Conservation (phyloP, 805 yeast genomes). For the Diddensiella transvaalensis region DNA sequence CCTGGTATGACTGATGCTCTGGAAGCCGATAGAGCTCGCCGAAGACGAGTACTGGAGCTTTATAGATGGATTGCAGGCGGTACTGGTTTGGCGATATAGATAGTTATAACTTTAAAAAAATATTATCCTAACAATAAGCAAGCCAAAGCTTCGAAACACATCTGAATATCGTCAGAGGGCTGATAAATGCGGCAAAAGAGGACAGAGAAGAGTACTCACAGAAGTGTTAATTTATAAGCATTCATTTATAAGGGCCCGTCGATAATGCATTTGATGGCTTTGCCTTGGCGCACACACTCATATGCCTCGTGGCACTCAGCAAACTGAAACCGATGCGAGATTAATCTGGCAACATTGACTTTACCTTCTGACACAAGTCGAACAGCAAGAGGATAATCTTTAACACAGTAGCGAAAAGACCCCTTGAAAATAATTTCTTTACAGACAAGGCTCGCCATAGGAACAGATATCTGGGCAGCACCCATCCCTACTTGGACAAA, state of each 20-base stretch:
- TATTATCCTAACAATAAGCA: too few relatives aligned
- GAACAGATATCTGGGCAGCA: slow-evolving; percentile 62
- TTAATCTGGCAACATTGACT: slow-evolving; percentile 62
- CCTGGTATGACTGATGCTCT: slow-evolving; percentile 1
- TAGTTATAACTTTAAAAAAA: too few relatives aligned
- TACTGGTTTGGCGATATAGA: slow-evolving; percentile 11
- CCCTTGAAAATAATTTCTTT: slow-evolving; percentile 72
- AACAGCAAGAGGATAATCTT: slow-evolving; percentile 73
- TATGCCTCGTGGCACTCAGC: slow-evolving; percentile 74
- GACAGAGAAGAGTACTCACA: too few relatives aligned
- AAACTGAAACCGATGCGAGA: slow-evolving; percentile 71
- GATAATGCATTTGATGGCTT: slow-evolving; percentile 75
- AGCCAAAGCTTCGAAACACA: too few relatives aligned
- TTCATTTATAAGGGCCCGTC: too few relatives aligned
- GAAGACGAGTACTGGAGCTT: slow-evolving; percentile 9
- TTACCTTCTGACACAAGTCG: slow-evolving; percentile 58
- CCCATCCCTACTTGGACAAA: slow-evolving; percentile 88
- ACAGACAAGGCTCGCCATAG: slow-evolving; percentile 51
- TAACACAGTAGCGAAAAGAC: slow-evolving; percentile 73
- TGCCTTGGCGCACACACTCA: slow-evolving; percentile 62
- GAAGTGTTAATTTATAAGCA: too few relatives aligned
- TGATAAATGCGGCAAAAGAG: too few relatives aligned
- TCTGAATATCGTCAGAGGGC: too few relatives aligned
- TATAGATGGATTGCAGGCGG: slow-evolving; percentile 12
- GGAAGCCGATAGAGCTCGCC: slow-evolving; percentile 4